Percentiles rank a stretch among this genome's conserved stretches.
Evolutionary conservation across 148 eudicot species (phyloP).

Genomic region (Talinum fruticosum): DNA sequence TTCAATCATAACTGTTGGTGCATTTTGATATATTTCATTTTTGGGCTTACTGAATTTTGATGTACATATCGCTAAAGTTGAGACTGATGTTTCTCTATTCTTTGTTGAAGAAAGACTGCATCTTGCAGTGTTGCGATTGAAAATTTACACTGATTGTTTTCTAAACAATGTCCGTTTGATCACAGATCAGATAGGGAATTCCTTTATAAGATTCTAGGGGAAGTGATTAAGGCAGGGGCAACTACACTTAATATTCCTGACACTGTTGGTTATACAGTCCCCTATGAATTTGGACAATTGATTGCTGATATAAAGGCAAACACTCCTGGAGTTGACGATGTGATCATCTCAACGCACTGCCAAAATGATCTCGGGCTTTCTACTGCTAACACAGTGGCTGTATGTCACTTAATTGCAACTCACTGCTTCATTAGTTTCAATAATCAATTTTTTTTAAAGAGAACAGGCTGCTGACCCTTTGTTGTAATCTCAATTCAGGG

Average conservation of each 20-base stretch:
- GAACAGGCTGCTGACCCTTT: slow-evolving; percentile 4
- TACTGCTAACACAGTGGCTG: slow-evolving; percentile 83
- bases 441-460: slow-evolving; percentile 10
- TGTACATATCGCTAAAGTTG: neutral
- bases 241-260: slow-evolving; percentile 93
- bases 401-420: slow-evolving; percentile 32
- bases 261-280: slow-evolving; percentile 82
- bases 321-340: slow-evolving; percentile 90
- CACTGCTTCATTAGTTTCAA: too few relatives aligned
- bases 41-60: neutral
- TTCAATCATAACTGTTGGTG: neutral
- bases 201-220: slow-evolving; percentile 79
- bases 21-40: neutral
- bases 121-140: neutral
- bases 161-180: neutral
- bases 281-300: slow-evolving; percentile 79
- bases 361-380: slow-evolving; percentile 99
- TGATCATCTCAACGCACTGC: slow-evolving; percentile 87
- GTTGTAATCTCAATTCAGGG: slow-evolving; percentile 56
- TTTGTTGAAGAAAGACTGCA: neutral
- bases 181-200: slow-evolving; percentile 93
- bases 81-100: neutral
- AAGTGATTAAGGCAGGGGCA: slow-evolving; percentile 92
- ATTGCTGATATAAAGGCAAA: slow-evolving; percentile 88
- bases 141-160: neutral